phyloP scores from a whole-genome alignment of 73 alveolate genomes.

The Paramecium sonneborni region DNA sequence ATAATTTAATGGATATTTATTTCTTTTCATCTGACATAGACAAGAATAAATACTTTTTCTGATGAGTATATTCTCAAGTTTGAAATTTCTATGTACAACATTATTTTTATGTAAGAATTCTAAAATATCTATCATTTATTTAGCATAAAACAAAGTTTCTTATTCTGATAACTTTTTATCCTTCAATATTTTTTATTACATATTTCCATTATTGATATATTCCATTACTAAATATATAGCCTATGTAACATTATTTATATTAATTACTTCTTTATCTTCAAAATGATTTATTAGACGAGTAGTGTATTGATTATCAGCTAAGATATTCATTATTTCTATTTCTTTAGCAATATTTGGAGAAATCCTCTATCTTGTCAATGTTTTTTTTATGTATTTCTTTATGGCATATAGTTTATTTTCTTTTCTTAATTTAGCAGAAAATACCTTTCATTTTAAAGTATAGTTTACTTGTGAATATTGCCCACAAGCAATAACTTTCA shows the following conservation, averaged over 20 bases:
- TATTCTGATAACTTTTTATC: not conserved
- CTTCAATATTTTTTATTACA: not conserved
- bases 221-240: no score
- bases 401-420: not conserved
- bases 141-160: not conserved
- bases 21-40: not conserved
- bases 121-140: not conserved
- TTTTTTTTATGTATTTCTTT: not conserved
- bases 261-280: slow-evolving; percentile 7
- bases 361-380: not conserved
- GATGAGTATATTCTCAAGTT: not conserved
- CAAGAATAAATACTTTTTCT: no score
- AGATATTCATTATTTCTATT: not conserved
- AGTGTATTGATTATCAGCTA: not conserved
- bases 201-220: not conserved
- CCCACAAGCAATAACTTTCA: not conserved
- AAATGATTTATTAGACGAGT: not conserved
- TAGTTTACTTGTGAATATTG: not conserved
- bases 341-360: not conserved
- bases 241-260: no score
- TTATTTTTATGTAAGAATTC: not conserved
- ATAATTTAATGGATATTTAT: not conserved
- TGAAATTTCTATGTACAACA: not conserved
- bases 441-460: no score
- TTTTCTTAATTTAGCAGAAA: slow-evolving; percentile 22